Conservation (phyloP, 129 eudicot genomes). For the Daucus carota region DH1_v3.0 NC_030383.2:63022501-63023000, state of each 20-base stretch:
- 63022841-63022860: not conserved
- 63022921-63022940: not conserved
- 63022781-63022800: too few species aligned
- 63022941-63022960: not conserved
- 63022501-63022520: conserved; percentile 82
- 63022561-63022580: conserved; percentile 46
- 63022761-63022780: not conserved
- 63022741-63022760: too few species aligned
- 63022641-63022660: too few species aligned
- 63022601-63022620: not conserved
- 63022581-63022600: conserved; percentile 42
- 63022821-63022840: not conserved
- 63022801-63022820: too few species aligned
- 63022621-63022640: not conserved
- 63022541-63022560: conserved; percentile 63
- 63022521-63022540: conserved; percentile 72
- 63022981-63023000: not conserved
- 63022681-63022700: not conserved
- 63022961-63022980: not conserved
- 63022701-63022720: too few species aligned
- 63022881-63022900: not conserved
- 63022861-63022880: not conserved
- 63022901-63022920: not conserved
- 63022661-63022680: not conserved
- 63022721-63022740: not conserved